Conservation (phyloP, 2,329 filamentous ascomycete species). For the Didymella segeticola region DNA sequence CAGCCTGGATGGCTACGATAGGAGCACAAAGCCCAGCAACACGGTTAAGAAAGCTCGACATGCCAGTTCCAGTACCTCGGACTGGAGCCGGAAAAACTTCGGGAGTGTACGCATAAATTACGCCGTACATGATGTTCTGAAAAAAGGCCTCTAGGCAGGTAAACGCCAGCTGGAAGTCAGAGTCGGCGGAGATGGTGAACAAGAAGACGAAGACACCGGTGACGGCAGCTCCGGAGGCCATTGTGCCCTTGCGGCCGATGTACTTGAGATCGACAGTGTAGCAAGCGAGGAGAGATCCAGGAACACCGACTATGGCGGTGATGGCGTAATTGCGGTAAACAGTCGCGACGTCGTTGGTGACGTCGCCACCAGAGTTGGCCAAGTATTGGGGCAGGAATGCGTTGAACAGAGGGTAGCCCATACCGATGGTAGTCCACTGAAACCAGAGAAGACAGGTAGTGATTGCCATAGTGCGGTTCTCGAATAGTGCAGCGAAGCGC, state of each 20-base stretch:
- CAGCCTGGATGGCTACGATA: constrained; percentile 63
- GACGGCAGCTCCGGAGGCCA: constrained; percentile 70
- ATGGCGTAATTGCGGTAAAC: constrained; percentile 84
- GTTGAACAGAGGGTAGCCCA: constrained; percentile 89
- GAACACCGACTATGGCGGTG: constrained; percentile 77
- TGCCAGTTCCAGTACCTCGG: constrained; percentile 74
- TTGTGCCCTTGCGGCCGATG: constrained; percentile 74
- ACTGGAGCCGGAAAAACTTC: constrained; percentile 78
- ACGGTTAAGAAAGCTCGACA: constrained; percentile 74
- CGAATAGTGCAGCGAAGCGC: constrained; percentile 70
- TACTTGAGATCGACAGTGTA: constrained; percentile 76
- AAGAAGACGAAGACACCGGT: constrained; percentile 74
- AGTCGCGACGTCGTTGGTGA: constrained; percentile 37
- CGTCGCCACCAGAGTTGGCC: constrained; percentile 58
- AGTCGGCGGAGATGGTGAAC: constrained; percentile 65
- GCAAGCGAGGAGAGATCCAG: constrained; percentile 76
- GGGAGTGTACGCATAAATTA: constrained; percentile 78
- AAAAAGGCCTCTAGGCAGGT: constrained; percentile 73
- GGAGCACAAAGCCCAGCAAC: constrained; percentile 72
- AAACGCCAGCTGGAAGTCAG: constrained; percentile 67
- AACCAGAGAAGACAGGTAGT: constrained; percentile 71
- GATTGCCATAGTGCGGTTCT: constrained; percentile 54
- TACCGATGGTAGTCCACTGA: constrained; percentile 81
- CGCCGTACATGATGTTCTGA: constrained; percentile 67
- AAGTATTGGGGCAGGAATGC: constrained; percentile 90